Percentiles rank a stretch among this genome's conserved stretches.
phyloP scores from a whole-genome alignment of 352 stramenopile genomes.

The Phytophthora ohioensis region DNA sequence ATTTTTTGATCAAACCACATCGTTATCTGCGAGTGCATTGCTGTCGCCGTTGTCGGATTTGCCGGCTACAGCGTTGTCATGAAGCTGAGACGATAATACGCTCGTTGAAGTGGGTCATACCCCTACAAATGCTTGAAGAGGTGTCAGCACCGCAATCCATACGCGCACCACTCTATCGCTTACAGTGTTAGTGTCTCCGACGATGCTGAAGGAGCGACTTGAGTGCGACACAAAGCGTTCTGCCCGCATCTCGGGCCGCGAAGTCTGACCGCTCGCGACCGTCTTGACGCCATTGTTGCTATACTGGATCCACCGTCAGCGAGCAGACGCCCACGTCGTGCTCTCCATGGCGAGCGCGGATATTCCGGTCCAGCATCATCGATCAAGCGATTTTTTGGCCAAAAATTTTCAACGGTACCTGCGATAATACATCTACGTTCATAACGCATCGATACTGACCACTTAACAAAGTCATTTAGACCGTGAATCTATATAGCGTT shows the following conservation, averaged over 20 bases:
- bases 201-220: constrained; percentile 1
- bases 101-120: too few species aligned
- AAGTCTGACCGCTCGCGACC: constrained; percentile 5
- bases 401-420: neutral
- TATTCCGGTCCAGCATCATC: neutral
- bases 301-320: neutral
- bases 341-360: neutral
- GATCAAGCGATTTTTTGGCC: neutral
- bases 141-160: neutral
- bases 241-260: neutral
- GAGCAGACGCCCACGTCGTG: neutral
- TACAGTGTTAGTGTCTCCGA: neutral
- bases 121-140: neutral
- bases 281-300: neutral
- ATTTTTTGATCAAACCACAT: constrained; percentile 1
- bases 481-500: neutral
- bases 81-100: too few species aligned
- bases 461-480: neutral
- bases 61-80: too few species aligned
- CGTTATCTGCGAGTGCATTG: too few species aligned
- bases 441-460: neutral
- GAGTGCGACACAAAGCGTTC: constrained; percentile 11
- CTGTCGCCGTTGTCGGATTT: too few species aligned
- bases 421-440: neutral
- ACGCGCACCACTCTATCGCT: neutral